A percentile compares a stretch with the other conserved stretches of the same genome.
Evolutionary conservation across 345 rosid species (phyloP).

Genomic region (Citrus reticulata): DNA sequence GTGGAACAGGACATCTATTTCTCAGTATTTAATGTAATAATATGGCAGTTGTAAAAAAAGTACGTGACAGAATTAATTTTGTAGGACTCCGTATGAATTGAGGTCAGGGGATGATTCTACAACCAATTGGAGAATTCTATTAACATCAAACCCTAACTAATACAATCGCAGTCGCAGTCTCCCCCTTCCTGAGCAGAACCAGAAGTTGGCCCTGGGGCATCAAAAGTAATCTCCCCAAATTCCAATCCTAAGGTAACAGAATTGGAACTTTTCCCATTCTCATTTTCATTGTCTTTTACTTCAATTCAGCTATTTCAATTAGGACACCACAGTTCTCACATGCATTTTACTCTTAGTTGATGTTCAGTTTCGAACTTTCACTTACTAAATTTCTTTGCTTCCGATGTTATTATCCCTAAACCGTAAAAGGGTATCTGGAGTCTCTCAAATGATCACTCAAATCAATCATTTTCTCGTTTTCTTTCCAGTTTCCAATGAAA

Average conservation of each 20-base stretch:
- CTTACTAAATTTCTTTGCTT: neutral
- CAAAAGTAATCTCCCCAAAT: no score
- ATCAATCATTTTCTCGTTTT: slow-evolving; percentile 20
- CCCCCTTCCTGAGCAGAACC: neutral
- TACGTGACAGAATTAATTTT: no score
- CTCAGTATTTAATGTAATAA: no score
- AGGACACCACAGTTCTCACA: neutral
- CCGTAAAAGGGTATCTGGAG: slow-evolving; percentile 20
- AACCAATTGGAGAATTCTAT: neutral
- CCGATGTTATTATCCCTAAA: slow-evolving; percentile 37
- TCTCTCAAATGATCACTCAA: slow-evolving; percentile 36
- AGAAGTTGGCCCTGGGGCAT: no score
- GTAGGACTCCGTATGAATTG: no score
- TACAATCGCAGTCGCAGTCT: neutral
- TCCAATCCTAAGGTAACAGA: neutral
- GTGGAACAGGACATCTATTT: no score
- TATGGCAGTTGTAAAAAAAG: no score
- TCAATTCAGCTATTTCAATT: neutral
- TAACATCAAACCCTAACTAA: neutral
- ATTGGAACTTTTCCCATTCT: neutral
- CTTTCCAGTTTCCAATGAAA: slow-evolving; percentile 25
- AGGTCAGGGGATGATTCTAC: no score
- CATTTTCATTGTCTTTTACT: neutral
- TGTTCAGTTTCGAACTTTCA: neutral
- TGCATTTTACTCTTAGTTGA: neutral